Evolutionary conservation across 1,284 basidiomycete genomes (phyloP).

Genomic region (Vanrija sp.): DNA sequence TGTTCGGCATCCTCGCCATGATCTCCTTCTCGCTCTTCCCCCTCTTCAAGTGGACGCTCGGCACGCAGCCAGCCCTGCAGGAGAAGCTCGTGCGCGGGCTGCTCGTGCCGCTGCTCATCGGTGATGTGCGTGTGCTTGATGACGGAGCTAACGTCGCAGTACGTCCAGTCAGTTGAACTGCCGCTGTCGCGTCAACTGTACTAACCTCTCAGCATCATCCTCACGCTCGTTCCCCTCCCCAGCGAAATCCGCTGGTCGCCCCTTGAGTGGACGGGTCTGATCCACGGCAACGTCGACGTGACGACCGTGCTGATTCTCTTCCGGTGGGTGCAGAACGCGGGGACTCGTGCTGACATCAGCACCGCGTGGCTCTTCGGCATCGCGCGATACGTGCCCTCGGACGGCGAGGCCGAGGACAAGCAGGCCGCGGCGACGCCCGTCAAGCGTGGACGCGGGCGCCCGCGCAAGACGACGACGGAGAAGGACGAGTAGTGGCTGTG

Average conservation of each 20-base stretch:
- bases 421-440: too few species aligned
- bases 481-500: too few species aligned
- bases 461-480: too few species aligned
- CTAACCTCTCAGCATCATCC: constrained; percentile 24
- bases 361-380: too few species aligned
- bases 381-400: too few species aligned
- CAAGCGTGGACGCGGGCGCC: too few species aligned
- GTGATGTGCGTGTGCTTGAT: constrained; percentile 36
- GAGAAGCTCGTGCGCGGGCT: constrained; percentile 39
- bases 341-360: too few species aligned
- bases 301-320: constrained; percentile 38
- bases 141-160: neutral
- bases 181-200: neutral
- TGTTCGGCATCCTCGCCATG: constrained; percentile 47
- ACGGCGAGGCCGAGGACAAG: too few species aligned
- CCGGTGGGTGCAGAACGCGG: constrained; percentile 26
- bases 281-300: constrained; percentile 47
- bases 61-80: constrained; percentile 17
- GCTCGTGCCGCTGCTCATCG: constrained; percentile 43
- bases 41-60: constrained; percentile 22
- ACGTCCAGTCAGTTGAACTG: constrained; percentile 16
- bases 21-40: constrained; percentile 44
- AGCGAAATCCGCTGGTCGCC: constrained; percentile 26
- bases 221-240: constrained; percentile 35
- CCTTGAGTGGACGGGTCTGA: constrained; percentile 40